phyloP scores from a whole-genome alignment of 495 filamentous ascomycete genomes.

The Aspergillus funiculosus region DNA sequence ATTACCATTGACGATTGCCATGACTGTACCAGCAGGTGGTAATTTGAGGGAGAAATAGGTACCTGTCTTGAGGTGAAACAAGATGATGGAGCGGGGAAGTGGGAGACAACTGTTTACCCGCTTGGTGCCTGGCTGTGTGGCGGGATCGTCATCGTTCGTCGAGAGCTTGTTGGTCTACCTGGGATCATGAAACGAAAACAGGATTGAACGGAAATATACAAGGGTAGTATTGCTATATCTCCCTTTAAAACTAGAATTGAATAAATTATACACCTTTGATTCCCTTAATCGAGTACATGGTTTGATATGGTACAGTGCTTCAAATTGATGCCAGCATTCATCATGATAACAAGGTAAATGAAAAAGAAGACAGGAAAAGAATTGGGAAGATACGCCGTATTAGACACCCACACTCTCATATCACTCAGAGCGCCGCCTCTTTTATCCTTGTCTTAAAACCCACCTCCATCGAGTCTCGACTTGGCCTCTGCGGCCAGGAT shows the following conservation, averaged over 20 bases:
- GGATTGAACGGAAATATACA: too few relatives aligned
- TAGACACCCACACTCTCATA: too few relatives aligned
- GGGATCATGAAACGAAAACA: too few relatives aligned
- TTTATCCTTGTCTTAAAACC: slow-evolving; percentile 7
- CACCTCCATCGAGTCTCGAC: slow-evolving; percentile 23
- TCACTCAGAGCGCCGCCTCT: neutral
- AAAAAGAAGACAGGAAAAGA: neutral
- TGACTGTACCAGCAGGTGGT: slow-evolving; percentile 18
- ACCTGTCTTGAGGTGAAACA: slow-evolving; percentile 3
- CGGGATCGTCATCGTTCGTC: slow-evolving; percentile 2
- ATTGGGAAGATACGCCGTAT: too few relatives aligned
- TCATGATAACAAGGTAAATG: slow-evolving; percentile 1
- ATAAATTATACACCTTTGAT: slow-evolving; percentile 5
- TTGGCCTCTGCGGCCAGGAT: slow-evolving; percentile 51
- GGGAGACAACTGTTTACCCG: slow-evolving; percentile 12
- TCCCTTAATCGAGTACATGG: neutral
- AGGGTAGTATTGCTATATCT: too few relatives aligned
- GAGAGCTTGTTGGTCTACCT: too few relatives aligned
- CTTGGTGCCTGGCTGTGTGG: slow-evolving; percentile 5
- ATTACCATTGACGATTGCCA: slow-evolving; percentile 45
- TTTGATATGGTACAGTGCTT: slow-evolving; percentile 9
- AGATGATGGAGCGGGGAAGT: slow-evolving; percentile 6
- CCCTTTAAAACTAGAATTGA: too few relatives aligned
- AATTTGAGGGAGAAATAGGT: neutral
- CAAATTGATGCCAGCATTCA: slow-evolving; percentile 9